A percentile compares a stretch with the other conserved stretches of the same genome.
These are phyloP conservation scores for Pestalotiopsis sp. DNA, from an alignment of 2,329 filamentous ascomycete genomes.

Conservation along the genomic window DNA sequence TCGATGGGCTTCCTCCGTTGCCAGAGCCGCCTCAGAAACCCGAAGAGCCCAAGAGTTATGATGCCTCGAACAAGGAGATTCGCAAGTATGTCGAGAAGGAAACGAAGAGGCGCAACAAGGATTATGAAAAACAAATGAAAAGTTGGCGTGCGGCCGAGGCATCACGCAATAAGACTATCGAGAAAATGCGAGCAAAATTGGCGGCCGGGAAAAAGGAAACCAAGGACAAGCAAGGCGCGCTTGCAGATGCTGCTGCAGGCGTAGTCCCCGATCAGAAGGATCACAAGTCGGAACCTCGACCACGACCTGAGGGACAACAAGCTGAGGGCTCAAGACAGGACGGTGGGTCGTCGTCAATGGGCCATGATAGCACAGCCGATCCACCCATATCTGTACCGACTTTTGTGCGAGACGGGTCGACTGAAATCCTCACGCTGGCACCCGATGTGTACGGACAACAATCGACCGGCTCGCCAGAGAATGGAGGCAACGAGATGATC, in stretches of 20 bases:
- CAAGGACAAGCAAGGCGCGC: constrained; percentile 35
- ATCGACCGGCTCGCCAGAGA: too few relatives aligned
- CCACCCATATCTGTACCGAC: too few relatives aligned
- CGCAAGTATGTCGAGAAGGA: constrained; percentile 72
- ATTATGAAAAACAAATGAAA: constrained; percentile 68
- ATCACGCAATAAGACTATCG: constrained; percentile 61
- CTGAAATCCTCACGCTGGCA: too few relatives aligned
- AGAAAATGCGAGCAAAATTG: constrained; percentile 47
- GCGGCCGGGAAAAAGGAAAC: constrained; percentile 43
- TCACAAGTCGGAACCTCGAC: background rate
- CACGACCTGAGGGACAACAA: constrained; percentile 26
- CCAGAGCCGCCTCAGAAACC: constrained; percentile 57
- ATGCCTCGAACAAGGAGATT: constrained; percentile 57
- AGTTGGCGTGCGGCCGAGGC: constrained; percentile 51
- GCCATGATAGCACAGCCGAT: background rate
- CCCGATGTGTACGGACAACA: too few relatives aligned
- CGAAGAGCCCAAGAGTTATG: background rate
- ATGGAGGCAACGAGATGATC: background rate
- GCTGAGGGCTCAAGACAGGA: background rate
- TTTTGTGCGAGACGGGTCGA: too few relatives aligned
- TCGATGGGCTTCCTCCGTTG: constrained; percentile 40
- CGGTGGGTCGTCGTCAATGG: background rate
- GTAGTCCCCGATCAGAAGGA: constrained; percentile 14
- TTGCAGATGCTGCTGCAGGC: constrained; percentile 20
- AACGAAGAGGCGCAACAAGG: constrained; percentile 61